Evolutionary conservation across 1,284 basidiomycete genomes (phyloP).

Genomic region (Malassezia dermatis): DNA sequence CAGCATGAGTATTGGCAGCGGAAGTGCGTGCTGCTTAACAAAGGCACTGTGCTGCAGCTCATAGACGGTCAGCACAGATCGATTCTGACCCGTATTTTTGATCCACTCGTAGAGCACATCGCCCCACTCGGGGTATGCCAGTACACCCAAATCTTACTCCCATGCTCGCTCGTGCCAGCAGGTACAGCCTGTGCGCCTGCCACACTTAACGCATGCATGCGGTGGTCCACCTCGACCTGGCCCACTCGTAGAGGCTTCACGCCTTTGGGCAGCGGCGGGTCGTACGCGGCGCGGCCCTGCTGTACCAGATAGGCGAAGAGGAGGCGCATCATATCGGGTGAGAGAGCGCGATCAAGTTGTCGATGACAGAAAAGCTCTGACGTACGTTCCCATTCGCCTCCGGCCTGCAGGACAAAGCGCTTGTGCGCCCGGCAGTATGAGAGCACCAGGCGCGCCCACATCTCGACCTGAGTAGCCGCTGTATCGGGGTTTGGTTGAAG

Average conservation of each 20-base stretch:
- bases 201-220: conserved; percentile 11
- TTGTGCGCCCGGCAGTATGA: conserved; percentile 49
- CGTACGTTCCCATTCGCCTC: conserved; percentile 28
- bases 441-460: conserved; percentile 52
- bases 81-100: conserved; percentile 52
- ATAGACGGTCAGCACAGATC: conserved; percentile 54
- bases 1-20: conserved; percentile 3
- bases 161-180: not conserved
- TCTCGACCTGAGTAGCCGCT: conserved; percentile 49
- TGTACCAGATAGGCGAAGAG: conserved; percentile 29
- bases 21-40: conserved; percentile 47
- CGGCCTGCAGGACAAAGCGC: conserved; percentile 49
- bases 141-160: conserved; percentile 48
- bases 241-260: not conserved
- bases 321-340: conserved; percentile 20
- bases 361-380: conserved; percentile 11
- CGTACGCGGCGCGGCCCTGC: conserved; percentile 18
- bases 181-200: not conserved
- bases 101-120: conserved; percentile 53
- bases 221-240: not conserved
- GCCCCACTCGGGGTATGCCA: conserved; percentile 55
- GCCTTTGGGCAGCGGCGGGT: conserved; percentile 10
- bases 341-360: conserved; percentile 9
- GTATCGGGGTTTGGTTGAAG: conserved; percentile 53
- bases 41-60: conserved; percentile 53